Evolutionary conservation across 2,329 filamentous ascomycete genomes (phyloP), one percentile per base, ranked within the genome.

Genomic region (Bisporella sp.): DNA sequence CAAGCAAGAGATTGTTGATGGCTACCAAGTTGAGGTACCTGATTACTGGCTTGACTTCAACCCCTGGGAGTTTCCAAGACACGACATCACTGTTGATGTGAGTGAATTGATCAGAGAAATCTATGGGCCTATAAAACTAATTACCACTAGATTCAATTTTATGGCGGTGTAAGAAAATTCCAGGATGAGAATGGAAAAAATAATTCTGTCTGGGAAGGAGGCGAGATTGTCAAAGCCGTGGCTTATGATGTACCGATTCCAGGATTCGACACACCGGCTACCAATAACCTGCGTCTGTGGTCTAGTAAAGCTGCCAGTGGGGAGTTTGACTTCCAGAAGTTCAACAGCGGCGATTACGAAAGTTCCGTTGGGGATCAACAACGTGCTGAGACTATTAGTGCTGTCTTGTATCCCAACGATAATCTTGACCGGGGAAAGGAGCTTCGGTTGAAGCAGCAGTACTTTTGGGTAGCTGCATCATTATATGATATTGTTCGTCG

Each of bases 31-130:
- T 57, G 93, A 99, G 66, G 87, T 97, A 52, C 93, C 93, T 21
- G 93, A 99, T 68, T 97, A 99, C 72, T 99, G 93, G 93, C 81
- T 99, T 48, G 93, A 97, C 68, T 96, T 97, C 71, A 99, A 99
- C 70, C 93, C 93, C 1, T 99, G 93, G 93, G 93, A 99, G 68
- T 99, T 97, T 64, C 90, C 91, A 41, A 81, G 93, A 59, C 89
- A 96, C 68, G 93, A 99, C 66, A 87, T 99, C 54, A 91, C 87
- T 2, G 91, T 99, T 29, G 89, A 97, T 70, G 80, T 83, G 64
- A 71, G 79, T 66, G 6, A 8, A 7, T 29, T 8, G 41, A 31
- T 21, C 3, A 78, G 73, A 9, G 8, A 13, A 28, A 41, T n/a
- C 35, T 30, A 1, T 31, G 11, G 4, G 6, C 5, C 5, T 21